A percentile compares a stretch with the other conserved stretches of the same genome.
Conservation (phyloP, 2,329 filamentous ascomycete genomes). For the Aspergillus quadricinctus region DNA sequence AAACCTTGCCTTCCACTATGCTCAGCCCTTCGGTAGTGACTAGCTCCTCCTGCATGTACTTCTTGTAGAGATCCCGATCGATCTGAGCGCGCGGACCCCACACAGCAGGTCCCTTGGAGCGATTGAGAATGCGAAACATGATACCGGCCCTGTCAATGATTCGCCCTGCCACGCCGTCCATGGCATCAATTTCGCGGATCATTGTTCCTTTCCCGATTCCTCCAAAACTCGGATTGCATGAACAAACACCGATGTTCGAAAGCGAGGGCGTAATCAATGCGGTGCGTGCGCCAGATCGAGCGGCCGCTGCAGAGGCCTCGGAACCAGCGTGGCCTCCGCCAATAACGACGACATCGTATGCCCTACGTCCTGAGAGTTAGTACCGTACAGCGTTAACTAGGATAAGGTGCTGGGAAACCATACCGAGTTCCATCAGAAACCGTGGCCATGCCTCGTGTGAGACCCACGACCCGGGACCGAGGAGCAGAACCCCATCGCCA, state of each 20-base stretch:
- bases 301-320: conserved; percentile 88
- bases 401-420: conserved; percentile 5
- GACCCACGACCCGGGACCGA: conserved; percentile 17
- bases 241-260: conserved; percentile 89
- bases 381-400: background rate
- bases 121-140: conserved; percentile 88
- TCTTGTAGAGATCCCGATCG: conserved; percentile 82
- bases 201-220: conserved; percentile 99
- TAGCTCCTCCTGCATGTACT: conserved; percentile 86
- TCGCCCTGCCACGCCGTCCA: conserved; percentile 83
- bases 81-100: conserved; percentile 98
- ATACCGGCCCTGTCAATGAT: conserved; percentile 91
- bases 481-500: conserved; percentile 23
- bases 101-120: conserved; percentile 86
- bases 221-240: conserved; percentile 94
- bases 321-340: conserved; percentile 94
- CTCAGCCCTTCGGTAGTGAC: conserved; percentile 70
- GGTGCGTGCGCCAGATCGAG: conserved; percentile 81
- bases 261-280: conserved; percentile 83
- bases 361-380: conserved; percentile 40
- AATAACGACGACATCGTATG: conserved; percentile 90
- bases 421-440: conserved; percentile 37
- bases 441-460: conserved; percentile 35
- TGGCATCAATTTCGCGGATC: conserved; percentile 87
- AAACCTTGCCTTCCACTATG: conserved; percentile 80